Conservation (phyloP, 164 flowering plant genomes). For the Chloranthus sessilifolius region DNA sequence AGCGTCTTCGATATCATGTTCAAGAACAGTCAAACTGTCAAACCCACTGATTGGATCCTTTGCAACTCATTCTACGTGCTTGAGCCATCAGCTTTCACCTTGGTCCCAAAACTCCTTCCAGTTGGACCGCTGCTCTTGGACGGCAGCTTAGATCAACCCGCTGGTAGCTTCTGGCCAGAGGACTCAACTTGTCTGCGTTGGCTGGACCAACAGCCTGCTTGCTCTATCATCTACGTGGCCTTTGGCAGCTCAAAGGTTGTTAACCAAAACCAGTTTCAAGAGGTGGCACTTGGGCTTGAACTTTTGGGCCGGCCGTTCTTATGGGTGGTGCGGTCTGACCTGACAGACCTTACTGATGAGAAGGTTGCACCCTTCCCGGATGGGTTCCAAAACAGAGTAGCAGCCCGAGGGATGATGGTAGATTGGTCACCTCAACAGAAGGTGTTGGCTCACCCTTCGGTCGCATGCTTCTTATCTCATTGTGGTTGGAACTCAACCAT, state of each 20-base stretch:
- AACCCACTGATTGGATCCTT: not conserved
- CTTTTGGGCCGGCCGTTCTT: slow-evolving; percentile 32
- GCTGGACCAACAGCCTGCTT: slow-evolving; percentile 7
- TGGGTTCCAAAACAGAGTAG: slow-evolving; percentile 29
- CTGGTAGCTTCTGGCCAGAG: slow-evolving; percentile 6
- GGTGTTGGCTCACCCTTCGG: slow-evolving; percentile 40
- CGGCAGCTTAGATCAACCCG: not conserved
- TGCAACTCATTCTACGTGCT: slow-evolving; percentile 10
- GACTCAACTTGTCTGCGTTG: slow-evolving; percentile 5
- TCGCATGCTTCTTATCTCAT: slow-evolving; percentile 55
- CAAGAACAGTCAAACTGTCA: not conserved
- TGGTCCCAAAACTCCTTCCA: not conserved
- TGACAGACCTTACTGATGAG: slow-evolving; percentile 11
- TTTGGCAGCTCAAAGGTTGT: slow-evolving; percentile 26
- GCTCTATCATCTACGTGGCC: slow-evolving; percentile 6
- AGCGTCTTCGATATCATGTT: not conserved
- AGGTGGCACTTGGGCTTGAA: slow-evolving; percentile 50
- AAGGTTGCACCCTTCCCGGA: slow-evolving; percentile 19
- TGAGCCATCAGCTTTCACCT: not conserved
- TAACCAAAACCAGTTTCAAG: slow-evolving; percentile 29
- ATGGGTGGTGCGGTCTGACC: slow-evolving; percentile 45
- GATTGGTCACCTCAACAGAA: slow-evolving; percentile 54
- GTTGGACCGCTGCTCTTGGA: slow-evolving; percentile 5
- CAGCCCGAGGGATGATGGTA: slow-evolving; percentile 29
- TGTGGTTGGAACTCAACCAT: slow-evolving; percentile 66